Conservation (phyloP, 2,329 filamentous ascomycete species). For the Colletotrichum graminicola region DNA sequence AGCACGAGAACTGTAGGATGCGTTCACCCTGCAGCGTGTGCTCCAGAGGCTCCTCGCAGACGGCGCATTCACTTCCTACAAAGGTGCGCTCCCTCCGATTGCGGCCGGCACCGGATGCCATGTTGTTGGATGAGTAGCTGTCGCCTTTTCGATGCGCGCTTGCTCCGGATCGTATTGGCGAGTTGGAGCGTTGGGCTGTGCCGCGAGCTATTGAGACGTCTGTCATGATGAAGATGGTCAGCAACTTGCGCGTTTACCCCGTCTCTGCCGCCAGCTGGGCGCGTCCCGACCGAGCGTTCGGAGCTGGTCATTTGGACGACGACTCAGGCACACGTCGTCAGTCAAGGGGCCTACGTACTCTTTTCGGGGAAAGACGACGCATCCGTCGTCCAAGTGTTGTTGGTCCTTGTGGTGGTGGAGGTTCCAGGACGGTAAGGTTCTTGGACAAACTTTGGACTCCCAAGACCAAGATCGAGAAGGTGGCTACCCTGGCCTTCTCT, state of each 20-base stretch:
- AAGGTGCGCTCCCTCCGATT: constrained; percentile 92
- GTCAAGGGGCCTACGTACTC: constrained; percentile 50
- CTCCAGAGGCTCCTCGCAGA: constrained; percentile 96
- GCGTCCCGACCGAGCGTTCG: not conserved
- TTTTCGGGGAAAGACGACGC: constrained; percentile 55
- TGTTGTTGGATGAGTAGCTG: constrained; percentile 49
- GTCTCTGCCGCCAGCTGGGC: not conserved
- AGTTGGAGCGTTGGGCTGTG: constrained; percentile 49
- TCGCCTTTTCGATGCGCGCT: constrained; percentile 55
- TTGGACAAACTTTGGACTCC: constrained; percentile 36
- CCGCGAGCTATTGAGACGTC: constrained; percentile 48
- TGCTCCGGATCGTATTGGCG: constrained; percentile 51
- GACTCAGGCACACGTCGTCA: not conserved
- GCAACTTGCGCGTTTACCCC: constrained; percentile 4
- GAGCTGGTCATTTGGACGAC: not conserved
- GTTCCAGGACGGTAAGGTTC: constrained; percentile 40
- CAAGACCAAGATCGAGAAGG: constrained; percentile 41
- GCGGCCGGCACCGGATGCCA: constrained; percentile 71
- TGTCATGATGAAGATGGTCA: constrained; percentile 32
- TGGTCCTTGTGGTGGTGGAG: constrained; percentile 33
- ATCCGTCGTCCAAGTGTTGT: constrained; percentile 45
- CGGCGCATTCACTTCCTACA: constrained; percentile 92
- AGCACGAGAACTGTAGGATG: constrained; percentile 94
- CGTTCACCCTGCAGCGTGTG: constrained; percentile 94
- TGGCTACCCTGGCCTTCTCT: constrained; percentile 36